phyloP scores from a whole-genome alignment of 176 grass and related monocot genomes.

The Oryza australiensis region DNA sequence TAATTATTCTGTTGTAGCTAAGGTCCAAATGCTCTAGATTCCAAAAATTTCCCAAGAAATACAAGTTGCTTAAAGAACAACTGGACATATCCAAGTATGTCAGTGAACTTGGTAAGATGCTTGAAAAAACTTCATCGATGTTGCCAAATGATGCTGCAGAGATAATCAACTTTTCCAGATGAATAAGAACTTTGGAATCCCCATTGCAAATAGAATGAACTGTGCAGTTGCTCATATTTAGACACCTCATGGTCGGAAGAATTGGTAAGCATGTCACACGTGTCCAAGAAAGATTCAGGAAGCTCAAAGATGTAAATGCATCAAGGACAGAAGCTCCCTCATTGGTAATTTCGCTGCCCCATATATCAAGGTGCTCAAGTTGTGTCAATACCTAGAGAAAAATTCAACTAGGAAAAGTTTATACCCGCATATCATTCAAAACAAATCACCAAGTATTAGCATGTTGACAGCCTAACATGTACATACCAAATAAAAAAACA shows the following conservation, averaged over 20 bases:
- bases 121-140: slow-evolving; percentile 56
- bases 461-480: background rate
- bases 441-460: slow-evolving; percentile 19
- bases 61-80: slow-evolving; percentile 55
- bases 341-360: slow-evolving; percentile 75
- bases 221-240: slow-evolving; percentile 89
- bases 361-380: slow-evolving; percentile 85
- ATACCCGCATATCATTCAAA: background rate
- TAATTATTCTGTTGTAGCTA: slow-evolving; percentile 54
- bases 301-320: slow-evolving; percentile 61
- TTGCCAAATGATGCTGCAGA: slow-evolving; percentile 51
- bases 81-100: slow-evolving; percentile 65
- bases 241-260: slow-evolving; percentile 47
- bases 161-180: slow-evolving; percentile 51
- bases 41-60: slow-evolving; percentile 59
- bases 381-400: slow-evolving; percentile 67
- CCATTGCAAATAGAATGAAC: slow-evolving; percentile 62
- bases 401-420: slow-evolving; percentile 17
- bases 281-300: slow-evolving; percentile 84
- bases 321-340: slow-evolving; percentile 59
- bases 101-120: slow-evolving; percentile 52
- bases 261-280: slow-evolving; percentile 51
- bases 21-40: slow-evolving; percentile 71
- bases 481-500: background rate
- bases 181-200: slow-evolving; percentile 35